Conservation (phyloP, 352 stramenopile species). For the Phytopythium helicoides region DNA sequence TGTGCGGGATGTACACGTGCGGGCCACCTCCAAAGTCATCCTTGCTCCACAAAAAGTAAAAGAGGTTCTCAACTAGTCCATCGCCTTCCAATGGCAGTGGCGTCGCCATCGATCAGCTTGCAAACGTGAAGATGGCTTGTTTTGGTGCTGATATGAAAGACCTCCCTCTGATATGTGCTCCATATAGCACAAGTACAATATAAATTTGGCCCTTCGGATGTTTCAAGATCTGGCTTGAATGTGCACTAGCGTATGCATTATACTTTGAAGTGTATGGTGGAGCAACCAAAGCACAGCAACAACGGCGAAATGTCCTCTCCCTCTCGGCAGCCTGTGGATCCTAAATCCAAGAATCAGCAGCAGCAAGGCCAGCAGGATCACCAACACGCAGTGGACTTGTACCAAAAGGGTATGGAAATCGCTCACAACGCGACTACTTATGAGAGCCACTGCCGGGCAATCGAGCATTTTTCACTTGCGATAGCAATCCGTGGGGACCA, state of each 20-base stretch:
- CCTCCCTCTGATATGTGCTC: too few species aligned
- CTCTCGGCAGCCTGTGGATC: neutral
- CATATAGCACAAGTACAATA: too few species aligned
- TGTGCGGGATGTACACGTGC: conserved; percentile 91
- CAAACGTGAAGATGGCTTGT: too few species aligned
- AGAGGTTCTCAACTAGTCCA: conserved; percentile 86
- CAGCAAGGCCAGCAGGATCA: conserved; percentile 57
- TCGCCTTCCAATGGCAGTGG: conserved; percentile 78
- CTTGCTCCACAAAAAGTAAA: conserved; percentile 89
- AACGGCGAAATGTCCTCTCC: neutral
- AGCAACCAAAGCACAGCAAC: too few species aligned
- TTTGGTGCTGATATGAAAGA: too few species aligned
- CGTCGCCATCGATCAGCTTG: conserved; percentile 35
- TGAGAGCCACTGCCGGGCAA: conserved; percentile 70
- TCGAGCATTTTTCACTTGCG: conserved; percentile 72
- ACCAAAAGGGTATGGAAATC: conserved; percentile 74
- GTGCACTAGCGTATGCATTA: too few species aligned
- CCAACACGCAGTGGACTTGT: conserved; percentile 72
- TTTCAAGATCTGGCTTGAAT: too few species aligned
- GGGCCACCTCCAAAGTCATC: conserved; percentile 89
- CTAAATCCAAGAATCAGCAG: conserved; percentile 5
- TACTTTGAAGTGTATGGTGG: too few species aligned
- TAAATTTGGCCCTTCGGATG: too few species aligned
- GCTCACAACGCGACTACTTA: conserved; percentile 45
- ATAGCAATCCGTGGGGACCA: conserved; percentile 71